Conservation (phyloP, 2,329 filamentous ascomycete species). For the Fusarium sterilihyphosum region DNA sequence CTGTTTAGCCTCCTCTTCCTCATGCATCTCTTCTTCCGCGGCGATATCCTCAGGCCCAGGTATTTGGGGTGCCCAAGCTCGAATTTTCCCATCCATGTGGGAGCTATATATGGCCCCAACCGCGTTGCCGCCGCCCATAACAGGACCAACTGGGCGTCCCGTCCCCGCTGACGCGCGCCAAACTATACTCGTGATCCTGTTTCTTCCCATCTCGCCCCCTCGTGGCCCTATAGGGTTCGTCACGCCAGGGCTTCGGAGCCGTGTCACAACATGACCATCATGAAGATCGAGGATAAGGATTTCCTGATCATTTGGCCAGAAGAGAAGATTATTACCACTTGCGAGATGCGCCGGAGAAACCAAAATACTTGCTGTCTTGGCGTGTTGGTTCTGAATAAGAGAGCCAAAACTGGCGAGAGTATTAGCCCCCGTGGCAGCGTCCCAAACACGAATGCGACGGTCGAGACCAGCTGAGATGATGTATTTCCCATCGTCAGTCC, state of each 20-base stretch:
- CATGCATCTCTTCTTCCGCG: slow-evolving; percentile 54
- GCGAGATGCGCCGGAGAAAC: slow-evolving; percentile 69
- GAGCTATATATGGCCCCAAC: slow-evolving; percentile 76
- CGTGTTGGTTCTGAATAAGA: slow-evolving; percentile 76
- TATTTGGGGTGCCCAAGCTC: slow-evolving; percentile 76
- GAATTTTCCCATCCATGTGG: slow-evolving; percentile 85
- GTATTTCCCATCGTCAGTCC: slow-evolving; percentile 82
- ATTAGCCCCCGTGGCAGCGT: slow-evolving; percentile 82
- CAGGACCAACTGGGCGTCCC: slow-evolving; percentile 65
- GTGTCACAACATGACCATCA: slow-evolving; percentile 76
- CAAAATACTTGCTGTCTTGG: slow-evolving; percentile 70
- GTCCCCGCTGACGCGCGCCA: slow-evolving; percentile 75
- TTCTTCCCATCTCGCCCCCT: slow-evolving; percentile 66
- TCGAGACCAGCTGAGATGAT: slow-evolving; percentile 87
- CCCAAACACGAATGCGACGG: slow-evolving; percentile 86
- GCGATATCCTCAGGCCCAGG: slow-evolving; percentile 61
- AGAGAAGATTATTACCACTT: slow-evolving; percentile 70
- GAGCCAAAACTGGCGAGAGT: slow-evolving; percentile 90
- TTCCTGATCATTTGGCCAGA: slow-evolving; percentile 85
- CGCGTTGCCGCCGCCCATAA: slow-evolving; percentile 66
- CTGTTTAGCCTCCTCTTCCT: slow-evolving; percentile 58
- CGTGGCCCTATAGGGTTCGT: slow-evolving; percentile 53
- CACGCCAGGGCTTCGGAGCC: slow-evolving; percentile 73
- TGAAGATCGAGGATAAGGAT: slow-evolving; percentile 84
- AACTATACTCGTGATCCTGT: slow-evolving; percentile 77